A percentile compares a stretch with the other conserved stretches of the same genome.
Evolutionary conservation across 2,329 filamentous ascomycete genomes (phyloP).

Genomic region (Ophiosphaerella herpotricha): DNA sequence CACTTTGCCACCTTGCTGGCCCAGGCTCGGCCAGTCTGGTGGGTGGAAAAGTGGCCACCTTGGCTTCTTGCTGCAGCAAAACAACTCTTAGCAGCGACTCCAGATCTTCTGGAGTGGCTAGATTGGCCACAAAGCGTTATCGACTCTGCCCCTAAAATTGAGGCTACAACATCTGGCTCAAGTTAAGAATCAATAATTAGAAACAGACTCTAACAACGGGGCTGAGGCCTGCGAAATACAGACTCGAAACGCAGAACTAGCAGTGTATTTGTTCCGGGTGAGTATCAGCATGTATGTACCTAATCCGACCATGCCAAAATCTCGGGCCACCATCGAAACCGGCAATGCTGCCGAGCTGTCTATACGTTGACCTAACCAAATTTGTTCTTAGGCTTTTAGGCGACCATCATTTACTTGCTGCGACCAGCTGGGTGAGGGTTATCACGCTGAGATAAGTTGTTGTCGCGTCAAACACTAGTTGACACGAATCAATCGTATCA

Average conservation of each 20-base stretch:
- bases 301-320: no score
- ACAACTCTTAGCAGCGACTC: conserved; percentile 25
- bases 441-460: no score
- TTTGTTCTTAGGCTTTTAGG: no score
- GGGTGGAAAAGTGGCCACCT: conserved; percentile 35
- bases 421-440: no score
- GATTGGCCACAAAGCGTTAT: conserved; percentile 33
- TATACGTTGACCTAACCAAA: no score
- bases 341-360: no score
- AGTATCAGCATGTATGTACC: no score
- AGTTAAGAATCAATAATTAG: neutral
- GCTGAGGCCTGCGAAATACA: neutral
- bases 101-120: conserved; percentile 34
- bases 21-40: conserved; percentile 31
- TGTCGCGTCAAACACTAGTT: no score
- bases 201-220: neutral
- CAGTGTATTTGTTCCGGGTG: no score
- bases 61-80: conserved; percentile 30
- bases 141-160: conserved; percentile 6
- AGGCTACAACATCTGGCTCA: conserved; percentile 2
- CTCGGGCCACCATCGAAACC: no score
- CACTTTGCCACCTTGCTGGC: conserved; percentile 34
- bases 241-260: neutral
- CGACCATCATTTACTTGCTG: no score
- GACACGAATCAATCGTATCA: no score